phyloP scores from a whole-genome alignment of 2,329 filamentous ascomycete genomes.

The Aspergillus melleus region DNA sequence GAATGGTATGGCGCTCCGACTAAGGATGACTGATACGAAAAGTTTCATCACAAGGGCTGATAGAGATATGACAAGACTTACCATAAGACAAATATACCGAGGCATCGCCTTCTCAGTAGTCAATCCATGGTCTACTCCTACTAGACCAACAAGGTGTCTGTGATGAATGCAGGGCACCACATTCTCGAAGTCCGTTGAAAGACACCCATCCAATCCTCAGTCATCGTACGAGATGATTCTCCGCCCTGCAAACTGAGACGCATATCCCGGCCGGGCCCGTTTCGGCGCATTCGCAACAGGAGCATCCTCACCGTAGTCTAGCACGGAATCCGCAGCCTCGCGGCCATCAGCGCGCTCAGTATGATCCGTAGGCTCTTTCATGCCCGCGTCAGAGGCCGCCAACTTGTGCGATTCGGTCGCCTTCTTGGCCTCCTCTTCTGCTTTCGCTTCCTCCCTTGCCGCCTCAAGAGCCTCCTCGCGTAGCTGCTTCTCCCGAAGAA shows the following conservation, averaged over 20 bases:
- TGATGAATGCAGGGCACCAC: not conserved
- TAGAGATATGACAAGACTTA: constrained; percentile 15
- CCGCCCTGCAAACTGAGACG: constrained; percentile 25
- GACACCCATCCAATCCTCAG: constrained; percentile 16
- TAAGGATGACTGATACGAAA: constrained; percentile 94
- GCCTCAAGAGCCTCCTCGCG: constrained; percentile 25
- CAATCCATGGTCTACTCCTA: not conserved
- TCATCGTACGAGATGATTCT: constrained; percentile 41
- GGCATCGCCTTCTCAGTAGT: too few species aligned
- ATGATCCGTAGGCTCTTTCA: not conserved
- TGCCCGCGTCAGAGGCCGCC: not conserved
- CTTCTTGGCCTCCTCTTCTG: not conserved
- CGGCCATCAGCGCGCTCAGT: not conserved
- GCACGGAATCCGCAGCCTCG: constrained; percentile 28
- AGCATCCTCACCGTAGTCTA: constrained; percentile 46
- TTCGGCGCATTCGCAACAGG: not conserved
- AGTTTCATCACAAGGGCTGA: constrained; percentile 71
- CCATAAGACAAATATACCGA: not conserved
- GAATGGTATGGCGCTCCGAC: constrained; percentile 62
- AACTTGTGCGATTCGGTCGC: not conserved
- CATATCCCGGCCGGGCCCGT: not conserved
- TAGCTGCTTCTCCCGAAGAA: constrained; percentile 57
- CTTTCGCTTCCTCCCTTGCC: constrained; percentile 11
- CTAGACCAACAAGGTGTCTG: not conserved
- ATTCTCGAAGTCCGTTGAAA: not conserved